Evolutionary conservation across 2,329 filamentous ascomycete genomes (phyloP).

Genomic region (Phaeosphaeriaceae sp.): DNA sequence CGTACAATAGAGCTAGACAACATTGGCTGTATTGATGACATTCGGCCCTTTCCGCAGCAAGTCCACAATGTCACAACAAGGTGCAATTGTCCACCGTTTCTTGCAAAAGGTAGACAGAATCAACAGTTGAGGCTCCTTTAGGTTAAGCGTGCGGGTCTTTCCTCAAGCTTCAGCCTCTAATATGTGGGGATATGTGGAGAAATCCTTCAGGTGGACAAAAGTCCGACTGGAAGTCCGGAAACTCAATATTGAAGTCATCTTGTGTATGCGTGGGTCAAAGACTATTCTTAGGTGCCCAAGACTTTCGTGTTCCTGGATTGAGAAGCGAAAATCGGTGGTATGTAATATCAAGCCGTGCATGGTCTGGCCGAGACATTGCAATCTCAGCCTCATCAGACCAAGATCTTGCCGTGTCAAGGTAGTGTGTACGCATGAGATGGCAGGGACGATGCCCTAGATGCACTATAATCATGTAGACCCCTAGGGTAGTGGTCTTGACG

Average conservation of each 20-base stretch:
- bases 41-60: no score
- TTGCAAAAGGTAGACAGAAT: background rate
- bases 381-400: conserved; percentile 29
- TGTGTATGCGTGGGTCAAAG: background rate
- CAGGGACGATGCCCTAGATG: no score
- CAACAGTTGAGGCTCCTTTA: no score
- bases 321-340: conserved; percentile 6
- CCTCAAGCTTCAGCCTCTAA: conserved; percentile 2
- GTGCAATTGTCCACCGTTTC: background rate
- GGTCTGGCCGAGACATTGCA: conserved; percentile 13
- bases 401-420: background rate
- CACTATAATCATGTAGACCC: no score
- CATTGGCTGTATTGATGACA: background rate
- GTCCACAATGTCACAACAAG: background rate
- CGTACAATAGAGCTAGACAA: conserved; percentile 5
- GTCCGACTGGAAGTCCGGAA: conserved; percentile 3
- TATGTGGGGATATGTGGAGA: background rate
- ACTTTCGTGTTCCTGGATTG: conserved; percentile 12
- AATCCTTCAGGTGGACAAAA: background rate
- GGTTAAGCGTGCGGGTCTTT: background rate
- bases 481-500: background rate
- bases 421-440: background rate
- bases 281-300: conserved; percentile 14
- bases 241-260: no score
- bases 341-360: conserved; percentile 31